A percentile compares a stretch with the other conserved stretches of the same genome.
Evolutionary conservation across 208 protist genomes (phyloP).

Genomic region (Leishmania mexicana): DNA sequence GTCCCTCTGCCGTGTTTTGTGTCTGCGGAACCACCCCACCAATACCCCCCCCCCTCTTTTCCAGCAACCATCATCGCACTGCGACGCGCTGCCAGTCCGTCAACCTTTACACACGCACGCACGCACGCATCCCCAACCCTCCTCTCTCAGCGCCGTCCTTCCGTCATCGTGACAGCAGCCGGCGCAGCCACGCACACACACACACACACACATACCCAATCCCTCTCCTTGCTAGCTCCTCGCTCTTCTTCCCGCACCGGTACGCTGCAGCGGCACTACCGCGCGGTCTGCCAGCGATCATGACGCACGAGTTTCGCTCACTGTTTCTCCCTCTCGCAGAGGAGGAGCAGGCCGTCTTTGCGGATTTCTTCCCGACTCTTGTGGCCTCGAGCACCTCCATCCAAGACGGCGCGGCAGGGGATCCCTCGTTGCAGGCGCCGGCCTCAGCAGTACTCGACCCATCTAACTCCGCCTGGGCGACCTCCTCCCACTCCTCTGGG

Average conservation of each 20-base stretch:
- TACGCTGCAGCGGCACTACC: neutral
- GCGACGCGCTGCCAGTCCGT: neutral
- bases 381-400: constrained; percentile 4
- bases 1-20: neutral
- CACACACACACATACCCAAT: neutral
- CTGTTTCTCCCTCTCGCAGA: constrained; percentile 33
- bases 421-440: neutral
- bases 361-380: constrained; percentile 23
- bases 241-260: neutral
- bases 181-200: constrained; percentile 1
- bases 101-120: neutral
- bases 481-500: constrained; percentile 19
- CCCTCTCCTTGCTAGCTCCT: neutral
- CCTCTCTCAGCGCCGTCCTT: neutral
- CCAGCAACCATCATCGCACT: neutral
- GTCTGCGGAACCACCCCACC: neutral
- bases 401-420: constrained; percentile 6
- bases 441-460: neutral
- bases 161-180: neutral
- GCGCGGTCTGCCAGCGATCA: neutral
- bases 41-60: neutral
- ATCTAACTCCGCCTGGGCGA: neutral
- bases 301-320: constrained; percentile 23
- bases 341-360: constrained; percentile 38
- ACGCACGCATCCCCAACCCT: no score